Evolutionary conservation across 345 rosid species (phyloP), one percentile per base, ranked within the genome.

Genomic region (Euclidium syriacum): DNA sequence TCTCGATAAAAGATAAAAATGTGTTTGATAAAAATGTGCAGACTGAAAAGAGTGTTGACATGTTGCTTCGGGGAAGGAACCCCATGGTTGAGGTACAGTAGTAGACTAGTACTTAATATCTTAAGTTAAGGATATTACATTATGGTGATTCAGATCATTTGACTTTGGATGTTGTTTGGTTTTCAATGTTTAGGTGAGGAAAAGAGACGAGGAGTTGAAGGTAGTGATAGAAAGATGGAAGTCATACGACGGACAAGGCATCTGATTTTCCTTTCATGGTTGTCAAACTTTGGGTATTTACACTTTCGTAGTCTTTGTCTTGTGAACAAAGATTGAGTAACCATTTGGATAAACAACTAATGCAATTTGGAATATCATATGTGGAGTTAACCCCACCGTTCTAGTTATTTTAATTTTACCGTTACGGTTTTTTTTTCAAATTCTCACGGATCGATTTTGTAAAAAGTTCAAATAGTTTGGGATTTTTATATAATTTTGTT

Each of bases 11-110:
- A 38, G 32, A 18, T 43, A 5, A 18, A n/a, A 29, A 8, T 18
- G 2, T 4, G 24, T 34, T 29, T 4, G 24, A 22, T 29, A 27
- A 59, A 6, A 30, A 43, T 4, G n/a, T 49, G 73, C 68, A 83
- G 91, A 80, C 88, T 3, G 84, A 85, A 68, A 85, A 85, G 75
- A 82, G 88, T 35, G 81, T 85, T 52, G 91, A 83, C 68, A 79
- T 67, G 83, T 70, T 85, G 73, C 87, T 85, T 51, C 60, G 72
- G 0, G 81, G 85, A 44, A 65, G 71, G 68, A 80, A 65, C 44
- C 88, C 91, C 34, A 64, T 69, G 48, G 88, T 83, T 52, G 91
- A 85, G 91, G 91, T 81, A 79, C 64, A 61, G 20, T 46, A 10
- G n/a, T 39, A 5, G 1, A 11, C 40, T 52, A 17, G 8, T 42